phyloP scores from a whole-genome alignment of 148 eudicot genomes.

The Vaccinium myrtillus region DNA sequence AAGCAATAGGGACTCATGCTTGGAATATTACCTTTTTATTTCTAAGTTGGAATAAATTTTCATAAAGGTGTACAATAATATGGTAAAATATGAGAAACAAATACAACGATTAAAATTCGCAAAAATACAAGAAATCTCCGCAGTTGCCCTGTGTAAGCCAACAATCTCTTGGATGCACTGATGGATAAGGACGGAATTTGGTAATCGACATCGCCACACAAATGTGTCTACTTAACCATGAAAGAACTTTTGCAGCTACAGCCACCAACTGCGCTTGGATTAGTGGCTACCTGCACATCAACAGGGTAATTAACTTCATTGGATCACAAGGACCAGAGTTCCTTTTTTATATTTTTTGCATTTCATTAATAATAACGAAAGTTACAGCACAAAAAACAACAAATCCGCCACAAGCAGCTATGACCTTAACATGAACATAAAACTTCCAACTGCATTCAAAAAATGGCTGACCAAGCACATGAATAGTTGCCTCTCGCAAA shows the following conservation, averaged over 20 bases:
- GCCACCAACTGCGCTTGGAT: slow-evolving; percentile 95
- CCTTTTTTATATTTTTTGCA: too few species aligned
- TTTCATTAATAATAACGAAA: neutral
- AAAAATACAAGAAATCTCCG: neutral
- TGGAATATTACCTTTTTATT: neutral
- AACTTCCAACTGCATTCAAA: too few species aligned
- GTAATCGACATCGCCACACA: neutral
- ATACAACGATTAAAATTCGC: neutral
- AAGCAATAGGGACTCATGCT: too few species aligned
- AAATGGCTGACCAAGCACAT: neutral
- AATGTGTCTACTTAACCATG: slow-evolving; percentile 55
- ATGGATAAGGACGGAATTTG: neutral
- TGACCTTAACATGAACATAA: too few species aligned
- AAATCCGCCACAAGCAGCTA: neutral
- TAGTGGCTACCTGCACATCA: slow-evolving; percentile 61
- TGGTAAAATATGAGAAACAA: neutral
- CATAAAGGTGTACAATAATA: neutral
- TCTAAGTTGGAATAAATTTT: neutral
- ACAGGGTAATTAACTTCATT: neutral
- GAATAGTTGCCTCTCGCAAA: neutral
- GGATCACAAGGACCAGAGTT: neutral
- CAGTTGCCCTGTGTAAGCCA: neutral
- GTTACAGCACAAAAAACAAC: neutral
- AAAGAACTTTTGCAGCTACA: slow-evolving; percentile 93
- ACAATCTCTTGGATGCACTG: neutral